Conservation (phyloP, 352 stramenopile species). For the Phytophthora tentaculata region DNA sequence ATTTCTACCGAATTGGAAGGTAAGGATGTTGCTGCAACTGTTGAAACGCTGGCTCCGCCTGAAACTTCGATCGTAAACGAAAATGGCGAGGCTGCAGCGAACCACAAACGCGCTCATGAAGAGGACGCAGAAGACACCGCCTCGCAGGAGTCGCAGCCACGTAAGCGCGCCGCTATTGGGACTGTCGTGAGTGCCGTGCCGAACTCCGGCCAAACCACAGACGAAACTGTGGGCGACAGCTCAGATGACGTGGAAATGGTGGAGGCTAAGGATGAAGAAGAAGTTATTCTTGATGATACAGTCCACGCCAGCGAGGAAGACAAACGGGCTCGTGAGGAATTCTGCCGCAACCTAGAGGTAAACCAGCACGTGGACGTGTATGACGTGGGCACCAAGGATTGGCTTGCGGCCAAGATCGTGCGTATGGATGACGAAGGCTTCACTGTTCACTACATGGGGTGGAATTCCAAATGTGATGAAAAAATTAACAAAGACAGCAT, state of each 20-base stretch:
- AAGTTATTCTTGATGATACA: slow-evolving; percentile 20
- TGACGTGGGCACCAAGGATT: slow-evolving; percentile 53
- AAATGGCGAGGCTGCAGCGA: not conserved
- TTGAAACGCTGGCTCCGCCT: not conserved
- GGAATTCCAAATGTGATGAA: slow-evolving; percentile 66
- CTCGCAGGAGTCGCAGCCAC: slow-evolving; percentile 6
- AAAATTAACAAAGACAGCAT: slow-evolving; percentile 37
- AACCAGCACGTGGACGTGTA: slow-evolving; percentile 69
- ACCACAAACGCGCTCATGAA: slow-evolving; percentile 31
- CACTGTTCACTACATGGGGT: slow-evolving; percentile 73
- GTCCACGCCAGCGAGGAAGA: slow-evolving; percentile 22
- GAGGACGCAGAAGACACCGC: slow-evolving; percentile 4
- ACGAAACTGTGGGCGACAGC: slow-evolving; percentile 39
- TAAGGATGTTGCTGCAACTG: not conserved
- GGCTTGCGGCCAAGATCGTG: slow-evolving; percentile 69
- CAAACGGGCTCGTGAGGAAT: slow-evolving; percentile 33
- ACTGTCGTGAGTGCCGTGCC: slow-evolving; percentile 1
- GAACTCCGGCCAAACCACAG: slow-evolving; percentile 28
- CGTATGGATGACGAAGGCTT: slow-evolving; percentile 32
- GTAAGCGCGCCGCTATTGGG: slow-evolving; percentile 31
- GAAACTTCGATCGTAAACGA: not conserved
- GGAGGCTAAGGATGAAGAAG: slow-evolving; percentile 26
- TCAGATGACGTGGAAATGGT: slow-evolving; percentile 45
- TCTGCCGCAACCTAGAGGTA: slow-evolving; percentile 36
- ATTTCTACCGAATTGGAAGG: not conserved